phyloP scores from a whole-genome alignment of 140 eudicot species.

The Anethum foeniculum region DNA sequence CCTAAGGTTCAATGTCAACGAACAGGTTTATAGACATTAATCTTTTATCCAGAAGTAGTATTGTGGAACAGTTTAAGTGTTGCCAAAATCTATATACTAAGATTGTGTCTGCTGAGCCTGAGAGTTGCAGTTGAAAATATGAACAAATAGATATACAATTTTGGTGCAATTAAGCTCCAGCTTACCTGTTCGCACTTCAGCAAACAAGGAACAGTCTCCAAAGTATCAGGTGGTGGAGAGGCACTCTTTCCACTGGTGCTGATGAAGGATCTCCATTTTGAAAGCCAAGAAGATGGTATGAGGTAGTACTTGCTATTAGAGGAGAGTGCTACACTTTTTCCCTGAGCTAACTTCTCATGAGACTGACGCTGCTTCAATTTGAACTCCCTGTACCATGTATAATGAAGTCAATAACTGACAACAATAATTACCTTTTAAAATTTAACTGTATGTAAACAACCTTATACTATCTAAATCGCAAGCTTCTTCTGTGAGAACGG shows the following conservation, averaged over 20 bases:
- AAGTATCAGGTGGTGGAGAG: constrained; percentile 45
- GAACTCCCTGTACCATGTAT: constrained; percentile 52
- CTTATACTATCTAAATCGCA: constrained; percentile 58
- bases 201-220: constrained; percentile 34
- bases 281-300: constrained; percentile 84
- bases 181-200: constrained; percentile 75
- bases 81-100: background rate
- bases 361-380: constrained; percentile 73
- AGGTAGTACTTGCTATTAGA: constrained; percentile 46
- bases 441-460: constrained; percentile 26
- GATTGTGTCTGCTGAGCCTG: background rate
- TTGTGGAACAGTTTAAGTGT: background rate
- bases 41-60: background rate
- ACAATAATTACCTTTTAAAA: background rate
- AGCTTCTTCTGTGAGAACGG: constrained; percentile 63
- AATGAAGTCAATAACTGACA: constrained; percentile 21
- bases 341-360: constrained; percentile 80
- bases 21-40: background rate
- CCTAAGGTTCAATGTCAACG: background rate
- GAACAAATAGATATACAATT: background rate
- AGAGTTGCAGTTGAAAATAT: background rate
- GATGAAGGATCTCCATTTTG: constrained; percentile 66
- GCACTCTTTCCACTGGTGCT: constrained; percentile 71
- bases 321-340: constrained; percentile 48
- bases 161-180: background rate